Evolutionary conservation across 805 yeast genomes (phyloP).

Genomic region (Yamadazyma ubonensis): DNA sequence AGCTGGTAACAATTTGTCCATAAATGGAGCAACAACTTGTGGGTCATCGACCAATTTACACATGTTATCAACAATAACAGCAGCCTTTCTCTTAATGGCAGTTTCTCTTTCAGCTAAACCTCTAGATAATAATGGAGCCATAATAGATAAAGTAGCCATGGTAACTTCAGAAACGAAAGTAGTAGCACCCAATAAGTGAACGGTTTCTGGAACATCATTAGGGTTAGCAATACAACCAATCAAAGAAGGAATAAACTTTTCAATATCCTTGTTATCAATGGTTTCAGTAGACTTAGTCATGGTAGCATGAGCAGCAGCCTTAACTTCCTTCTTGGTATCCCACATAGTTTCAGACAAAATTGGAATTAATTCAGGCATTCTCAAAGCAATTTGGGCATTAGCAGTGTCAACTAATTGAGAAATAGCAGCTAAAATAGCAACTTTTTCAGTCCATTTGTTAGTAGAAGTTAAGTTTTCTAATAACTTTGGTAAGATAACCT

Average conservation of each 20-base stretch:
- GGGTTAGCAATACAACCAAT: slow-evolving; percentile 97
- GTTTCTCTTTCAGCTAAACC: slow-evolving; percentile 99
- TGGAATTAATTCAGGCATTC: slow-evolving; percentile 99
- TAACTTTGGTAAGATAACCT: slow-evolving; percentile 82
- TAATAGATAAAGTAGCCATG: slow-evolving; percentile 97
- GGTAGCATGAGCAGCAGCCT: slow-evolving; percentile 93
- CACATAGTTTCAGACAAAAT: slow-evolving; percentile 99
- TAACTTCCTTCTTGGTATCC: slow-evolving; percentile 99
- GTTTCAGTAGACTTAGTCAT: slow-evolving; percentile 96
- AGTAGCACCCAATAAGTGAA: slow-evolving; percentile 98
- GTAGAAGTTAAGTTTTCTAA: slow-evolving; percentile 64
- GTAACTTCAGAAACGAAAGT: slow-evolving; percentile 99
- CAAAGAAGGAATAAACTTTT: slow-evolving; percentile 97
- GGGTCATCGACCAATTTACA: slow-evolving; percentile 99
- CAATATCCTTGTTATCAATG: slow-evolving; percentile 99
- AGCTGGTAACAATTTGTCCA: slow-evolving; percentile 93
- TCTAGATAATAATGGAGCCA: slow-evolving; percentile 98
- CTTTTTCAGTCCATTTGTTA: slow-evolving; percentile 98
- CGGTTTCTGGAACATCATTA: slow-evolving; percentile 97
- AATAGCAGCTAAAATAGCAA: slow-evolving; percentile 81
- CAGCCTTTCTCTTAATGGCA: slow-evolving; percentile 98
- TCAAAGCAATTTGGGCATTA: slow-evolving; percentile 91
- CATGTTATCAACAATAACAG: slow-evolving; percentile 99
- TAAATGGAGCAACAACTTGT: slow-evolving; percentile 99
- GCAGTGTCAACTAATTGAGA: slow-evolving; percentile 90